These are phyloP conservation scores for Marsdenia floribunda DNA, from an alignment of 257 asterid species.

Conservation along the genomic window DNA sequence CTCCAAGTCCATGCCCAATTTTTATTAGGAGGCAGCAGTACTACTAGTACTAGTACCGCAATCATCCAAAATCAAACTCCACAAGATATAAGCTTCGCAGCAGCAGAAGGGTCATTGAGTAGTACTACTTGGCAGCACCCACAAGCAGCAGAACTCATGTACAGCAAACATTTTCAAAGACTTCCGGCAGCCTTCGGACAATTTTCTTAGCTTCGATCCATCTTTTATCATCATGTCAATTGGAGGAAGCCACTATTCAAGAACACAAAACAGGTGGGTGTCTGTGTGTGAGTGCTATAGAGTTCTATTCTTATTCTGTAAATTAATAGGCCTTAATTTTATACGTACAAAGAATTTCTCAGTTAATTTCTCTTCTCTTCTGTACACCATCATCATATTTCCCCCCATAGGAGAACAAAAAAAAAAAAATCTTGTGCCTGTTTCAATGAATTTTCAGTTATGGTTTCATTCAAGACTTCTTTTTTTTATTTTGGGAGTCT, in stretches of 20 bases:
- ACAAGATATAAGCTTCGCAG: constrained; percentile 24
- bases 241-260: neutral
- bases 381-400: constrained; percentile 33
- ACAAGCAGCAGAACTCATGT: constrained; percentile 37
- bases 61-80: neutral
- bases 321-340: constrained; percentile 33
- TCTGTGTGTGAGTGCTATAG: constrained; percentile 10
- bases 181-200: constrained; percentile 61
- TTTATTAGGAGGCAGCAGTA: constrained; percentile 24
- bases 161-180: constrained; percentile 55
- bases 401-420: constrained; percentile 12
- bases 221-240: neutral
- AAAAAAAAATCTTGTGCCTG: constrained; percentile 7
- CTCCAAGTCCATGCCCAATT: constrained; percentile 67
- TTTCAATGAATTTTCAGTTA: constrained; percentile 5
- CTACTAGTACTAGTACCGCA: no score
- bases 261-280: constrained; percentile 39
- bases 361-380: constrained; percentile 1
- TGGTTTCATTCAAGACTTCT: constrained; percentile 16
- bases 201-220: constrained; percentile 34
- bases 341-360: constrained; percentile 30
- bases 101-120: constrained; percentile 26
- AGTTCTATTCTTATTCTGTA: constrained; percentile 55
- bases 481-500: neutral
- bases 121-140: constrained; percentile 34